These are phyloP conservation scores for Phaeophleospora eucalypticola DNA, from an alignment of 2,329 filamentous ascomycete genomes.

Conservation along the genomic window DNA sequence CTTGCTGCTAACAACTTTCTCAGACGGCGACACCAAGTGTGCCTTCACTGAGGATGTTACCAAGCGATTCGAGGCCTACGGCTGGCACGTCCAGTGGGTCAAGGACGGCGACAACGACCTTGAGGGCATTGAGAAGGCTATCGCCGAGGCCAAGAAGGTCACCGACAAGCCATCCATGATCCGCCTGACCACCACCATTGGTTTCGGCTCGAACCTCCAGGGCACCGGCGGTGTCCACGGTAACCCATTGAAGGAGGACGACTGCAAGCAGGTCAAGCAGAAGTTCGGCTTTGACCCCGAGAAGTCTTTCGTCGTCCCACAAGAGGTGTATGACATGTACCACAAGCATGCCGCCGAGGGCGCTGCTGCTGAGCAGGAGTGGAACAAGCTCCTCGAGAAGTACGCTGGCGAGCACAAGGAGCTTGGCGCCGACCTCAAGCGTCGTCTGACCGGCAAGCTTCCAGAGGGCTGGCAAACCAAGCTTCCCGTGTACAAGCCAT, in stretches of 20 bases:
- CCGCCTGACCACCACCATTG: slow-evolving; percentile 95
- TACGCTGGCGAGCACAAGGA: slow-evolving; percentile 74
- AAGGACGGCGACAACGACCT: slow-evolving; percentile 86
- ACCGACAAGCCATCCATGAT: slow-evolving; percentile 97
- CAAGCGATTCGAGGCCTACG: slow-evolving; percentile 94
- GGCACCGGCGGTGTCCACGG: slow-evolving; percentile 96
- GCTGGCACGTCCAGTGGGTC: slow-evolving; percentile 87
- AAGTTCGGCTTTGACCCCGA: slow-evolving; percentile 96
- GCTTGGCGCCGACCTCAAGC: slow-evolving; percentile 74
- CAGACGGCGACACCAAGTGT: slow-evolving; percentile 89
- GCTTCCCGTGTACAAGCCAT: slow-evolving; percentile 84
- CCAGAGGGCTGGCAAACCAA: slow-evolving; percentile 95
- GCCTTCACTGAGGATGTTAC: slow-evolving; percentile 95
- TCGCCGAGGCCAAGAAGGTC: slow-evolving; percentile 77
- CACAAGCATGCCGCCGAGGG: slow-evolving; percentile 79
- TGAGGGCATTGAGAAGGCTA: slow-evolving; percentile 79
- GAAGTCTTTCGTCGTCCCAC: slow-evolving; percentile 86
- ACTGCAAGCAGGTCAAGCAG: slow-evolving; percentile 87
- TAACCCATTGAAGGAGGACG: slow-evolving; percentile 89
- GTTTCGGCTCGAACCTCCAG: slow-evolving; percentile 87
- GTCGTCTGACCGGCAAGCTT: slow-evolving; percentile 76
- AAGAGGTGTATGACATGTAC: slow-evolving; percentile 91
- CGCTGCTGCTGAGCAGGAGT: slow-evolving; percentile 85
- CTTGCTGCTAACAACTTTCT: slow-evolving; percentile 14
- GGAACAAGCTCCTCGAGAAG: slow-evolving; percentile 88